Base-by-base conservation (phyloP, 169 alveolate species). In the Plasmodium relictum region DNA sequence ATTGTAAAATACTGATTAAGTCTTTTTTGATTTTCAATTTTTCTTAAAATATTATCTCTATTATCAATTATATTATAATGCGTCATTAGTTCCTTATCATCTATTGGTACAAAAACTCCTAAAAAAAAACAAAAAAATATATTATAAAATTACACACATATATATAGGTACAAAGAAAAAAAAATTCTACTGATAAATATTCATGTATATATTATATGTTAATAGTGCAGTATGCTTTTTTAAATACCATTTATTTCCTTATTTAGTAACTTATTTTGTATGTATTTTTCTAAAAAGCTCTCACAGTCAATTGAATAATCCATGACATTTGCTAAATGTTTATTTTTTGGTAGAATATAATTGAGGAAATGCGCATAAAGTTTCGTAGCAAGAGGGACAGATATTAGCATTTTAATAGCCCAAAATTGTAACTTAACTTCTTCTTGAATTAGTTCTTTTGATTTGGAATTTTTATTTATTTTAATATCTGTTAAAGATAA, bases 351-450 rank as follows among this genome's bases (percentile, higher is more conserved):
- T 7, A 94, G 74, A 6, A 94, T 93, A 70, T 95, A 94, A 73
- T 95, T 95, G 80, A 95, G 76, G 76, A 95, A 95, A 88, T 95
- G 95, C 52, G 96, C 93, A 94, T 95, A 95, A 9, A 95, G 73
- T 88, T 95, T 95, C 44, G 96, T 93, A 16, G 97, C 94, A 37
- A 95, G 91, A 3, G 97, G 97, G 0, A 96, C 94, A 7, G 95
- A 86, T 48, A 95, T 95, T 39, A 95, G 94, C 97, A 95, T 95
- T 87, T 94, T 95, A 14, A 94, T 94, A 24, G 95, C 97, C 97
- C 97, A 95, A 93, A 95, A 95, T 78, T 95, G 97, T 37, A 95
- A 91, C 73, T 95, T 95, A 26, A 95, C 97, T 91, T 95, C 96
- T 88, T 94, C 96, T 50, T 94, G 93, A 6, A 94, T 94, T 50